These are phyloP conservation scores for Stachybotrys chartarum DNA, from an alignment of 2,329 filamentous ascomycete genomes.

Conservation along the genomic window DNA sequence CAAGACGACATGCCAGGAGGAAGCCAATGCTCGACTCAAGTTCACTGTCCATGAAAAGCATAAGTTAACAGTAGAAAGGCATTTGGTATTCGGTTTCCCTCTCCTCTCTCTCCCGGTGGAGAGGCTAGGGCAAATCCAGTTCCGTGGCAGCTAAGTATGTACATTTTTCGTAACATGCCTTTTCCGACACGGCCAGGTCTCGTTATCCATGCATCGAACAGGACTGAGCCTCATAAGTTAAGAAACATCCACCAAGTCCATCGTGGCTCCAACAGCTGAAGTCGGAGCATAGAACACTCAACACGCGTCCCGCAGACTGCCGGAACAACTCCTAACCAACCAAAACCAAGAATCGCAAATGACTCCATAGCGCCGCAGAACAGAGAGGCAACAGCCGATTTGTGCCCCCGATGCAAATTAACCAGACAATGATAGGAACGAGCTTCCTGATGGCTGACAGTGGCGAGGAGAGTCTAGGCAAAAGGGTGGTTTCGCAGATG, in stretches of 20 bases:
- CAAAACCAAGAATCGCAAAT: conserved; percentile 27
- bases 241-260: conserved; percentile 10
- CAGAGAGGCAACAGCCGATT: conserved; percentile 18
- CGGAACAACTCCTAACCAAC: conserved; percentile 24
- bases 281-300: conserved; percentile 9
- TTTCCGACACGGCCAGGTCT: background rate
- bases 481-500: background rate
- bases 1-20: too few relatives aligned
- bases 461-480: background rate
- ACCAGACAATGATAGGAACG: conserved; percentile 18
- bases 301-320: conserved; percentile 4
- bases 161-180: conserved; percentile 22
- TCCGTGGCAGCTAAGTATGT: conserved; percentile 18
- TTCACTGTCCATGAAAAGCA: too few relatives aligned
- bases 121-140: background rate
- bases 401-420: conserved; percentile 26
- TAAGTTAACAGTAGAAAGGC: background rate
- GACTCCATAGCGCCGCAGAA: conserved; percentile 34
- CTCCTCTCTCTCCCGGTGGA: background rate
- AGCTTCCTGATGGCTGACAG: conserved; percentile 3
- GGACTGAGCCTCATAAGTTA: background rate
- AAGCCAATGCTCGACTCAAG: too few relatives aligned
- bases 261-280: conserved; percentile 7
- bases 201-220: background rate
- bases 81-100: background rate